Base-by-base conservation (phyloP, 2,329 filamentous ascomycete genomes). In the Aspergillus spinulosporus region DNA sequence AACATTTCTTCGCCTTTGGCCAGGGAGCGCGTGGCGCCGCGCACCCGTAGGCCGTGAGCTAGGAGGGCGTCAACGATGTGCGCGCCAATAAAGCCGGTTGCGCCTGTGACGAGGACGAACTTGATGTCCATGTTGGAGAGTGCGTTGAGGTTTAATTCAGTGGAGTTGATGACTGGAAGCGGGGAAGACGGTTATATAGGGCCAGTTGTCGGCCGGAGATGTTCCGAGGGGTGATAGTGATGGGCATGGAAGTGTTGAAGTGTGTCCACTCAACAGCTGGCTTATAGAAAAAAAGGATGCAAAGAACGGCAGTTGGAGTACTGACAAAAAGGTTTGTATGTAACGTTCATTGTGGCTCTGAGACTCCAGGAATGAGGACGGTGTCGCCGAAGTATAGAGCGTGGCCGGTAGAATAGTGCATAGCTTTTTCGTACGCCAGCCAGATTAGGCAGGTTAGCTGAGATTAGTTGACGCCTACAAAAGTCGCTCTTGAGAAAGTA, bases 1-100 rank as follows among this genome's bases (percentile, higher is more conserved):
- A 72, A 70, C 71, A 80, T 74, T 2, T 63, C 59, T 37, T 70
- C 64, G 12, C 64, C 66, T 40, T 66, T 68, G 2, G 54, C 36
- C 6, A 56, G 48, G 6, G 66, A 67, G 37, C 66, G 54, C 3
- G 65, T 66, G 11, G 67, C 58, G 3, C 62, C 64, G 3, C 64
- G 66, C 4, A 69, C 66, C 28, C 52, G 56, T 28, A 64, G 56
- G 9, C 67, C 67, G 8, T 56, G 60, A 7, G 60, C 56, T 2
- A 69, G 55, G 2, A 69, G 61, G 9, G 60, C 63, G 29, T 69
- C 66, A 42, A 69, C 62, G 2, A 69, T 61, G 61, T 69, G 66
- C 15, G 66, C 66, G 21, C 66, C 65, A 31, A 68, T 68, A 49
- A 68, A 69, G 14, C 67, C 67, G 5, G 67, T 68, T 31, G 66